phyloP scores from a whole-genome alignment of 2,329 filamentous ascomycete genomes.

The Aspergillus sp. region DNA sequence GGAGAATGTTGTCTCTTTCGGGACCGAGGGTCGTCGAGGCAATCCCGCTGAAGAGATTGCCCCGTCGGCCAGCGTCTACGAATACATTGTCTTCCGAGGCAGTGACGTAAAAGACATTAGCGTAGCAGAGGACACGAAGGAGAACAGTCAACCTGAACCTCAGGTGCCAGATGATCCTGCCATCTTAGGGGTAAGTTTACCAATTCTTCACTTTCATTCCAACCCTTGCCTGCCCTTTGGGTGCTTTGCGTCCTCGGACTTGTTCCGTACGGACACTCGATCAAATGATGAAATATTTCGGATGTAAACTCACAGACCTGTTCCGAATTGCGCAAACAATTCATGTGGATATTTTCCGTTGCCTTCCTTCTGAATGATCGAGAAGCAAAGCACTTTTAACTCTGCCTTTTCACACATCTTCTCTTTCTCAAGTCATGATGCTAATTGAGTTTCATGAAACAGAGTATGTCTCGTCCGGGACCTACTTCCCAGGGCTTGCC shows the following conservation, averaged over 20 bases:
- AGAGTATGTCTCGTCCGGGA: conserved; percentile 49
- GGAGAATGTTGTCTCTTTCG: conserved; percentile 92
- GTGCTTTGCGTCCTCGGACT: conserved; percentile 13
- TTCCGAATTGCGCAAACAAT: conserved; percentile 84
- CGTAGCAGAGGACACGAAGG: conserved; percentile 78
- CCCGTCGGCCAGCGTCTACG: conserved; percentile 85
- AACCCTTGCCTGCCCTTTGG: not conserved
- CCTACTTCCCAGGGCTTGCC: conserved; percentile 41
- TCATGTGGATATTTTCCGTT: conserved; percentile 97
- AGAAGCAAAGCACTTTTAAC: conserved; percentile 27
- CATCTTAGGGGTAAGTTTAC: conserved; percentile 86
- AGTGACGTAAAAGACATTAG: conserved; percentile 98
- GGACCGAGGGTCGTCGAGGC: conserved; percentile 84
- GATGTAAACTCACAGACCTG: conserved; percentile 84
- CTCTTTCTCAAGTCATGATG: not conserved
- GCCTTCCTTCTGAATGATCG: conserved; percentile 93
- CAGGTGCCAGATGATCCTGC: conserved; percentile 91
- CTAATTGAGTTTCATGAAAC: conserved; percentile 27
- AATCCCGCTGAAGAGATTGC: conserved; percentile 79
- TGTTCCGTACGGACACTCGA: conserved; percentile 12
- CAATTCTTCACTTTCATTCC: not conserved
- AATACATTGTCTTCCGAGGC: conserved; percentile 97
- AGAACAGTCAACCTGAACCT: conserved; percentile 72
- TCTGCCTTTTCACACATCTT: conserved; percentile 8
- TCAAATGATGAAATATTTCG: conserved; percentile 82